Conservation (phyloP, 495 filamentous ascomycete genomes). For the Daldinia caldariorum region DNA sequence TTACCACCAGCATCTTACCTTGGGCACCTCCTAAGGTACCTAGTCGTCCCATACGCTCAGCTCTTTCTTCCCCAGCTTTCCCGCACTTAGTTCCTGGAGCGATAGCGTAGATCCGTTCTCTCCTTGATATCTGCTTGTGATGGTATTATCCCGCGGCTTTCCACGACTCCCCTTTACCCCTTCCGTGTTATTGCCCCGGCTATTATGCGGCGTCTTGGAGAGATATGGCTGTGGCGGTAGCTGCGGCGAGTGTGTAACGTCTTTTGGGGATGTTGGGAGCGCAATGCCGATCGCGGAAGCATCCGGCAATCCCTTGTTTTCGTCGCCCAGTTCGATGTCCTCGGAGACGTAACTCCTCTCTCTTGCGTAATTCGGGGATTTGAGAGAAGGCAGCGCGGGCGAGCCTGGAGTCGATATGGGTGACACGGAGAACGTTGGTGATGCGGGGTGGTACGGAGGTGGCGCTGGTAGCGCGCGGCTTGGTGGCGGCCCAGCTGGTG, state of each 20-base stretch:
- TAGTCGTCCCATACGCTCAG: background rate
- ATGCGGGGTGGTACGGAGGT: conserved; percentile 38
- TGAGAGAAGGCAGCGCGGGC: background rate
- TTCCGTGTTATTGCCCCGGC: conserved; percentile 39
- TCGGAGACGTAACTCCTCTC: background rate
- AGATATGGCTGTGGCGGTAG: conserved; percentile 29
- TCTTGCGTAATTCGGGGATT: background rate
- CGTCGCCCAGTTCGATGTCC: background rate
- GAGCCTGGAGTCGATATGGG: conserved; percentile 32
- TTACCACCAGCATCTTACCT: too few species aligned
- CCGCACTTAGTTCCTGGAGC: conserved; percentile 41
- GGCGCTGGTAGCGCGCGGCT: conserved; percentile 46
- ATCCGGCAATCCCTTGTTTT: background rate
- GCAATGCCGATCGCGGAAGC: background rate
- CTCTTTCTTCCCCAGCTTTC: conserved; percentile 41
- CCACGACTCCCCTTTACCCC: conserved; percentile 11
- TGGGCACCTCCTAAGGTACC: background rate
- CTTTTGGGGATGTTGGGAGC: conserved; percentile 29
- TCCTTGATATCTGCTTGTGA: conserved; percentile 16
- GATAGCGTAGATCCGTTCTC: conserved; percentile 26
- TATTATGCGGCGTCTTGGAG: conserved; percentile 41
- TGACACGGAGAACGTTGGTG: conserved; percentile 41
- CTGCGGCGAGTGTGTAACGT: conserved; percentile 37
- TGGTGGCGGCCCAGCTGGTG: conserved; percentile 48
- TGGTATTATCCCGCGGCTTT: conserved; percentile 20